Evolutionary conservation across 345 rosid species (phyloP).

Genomic region (Salix purpurea): DNA sequence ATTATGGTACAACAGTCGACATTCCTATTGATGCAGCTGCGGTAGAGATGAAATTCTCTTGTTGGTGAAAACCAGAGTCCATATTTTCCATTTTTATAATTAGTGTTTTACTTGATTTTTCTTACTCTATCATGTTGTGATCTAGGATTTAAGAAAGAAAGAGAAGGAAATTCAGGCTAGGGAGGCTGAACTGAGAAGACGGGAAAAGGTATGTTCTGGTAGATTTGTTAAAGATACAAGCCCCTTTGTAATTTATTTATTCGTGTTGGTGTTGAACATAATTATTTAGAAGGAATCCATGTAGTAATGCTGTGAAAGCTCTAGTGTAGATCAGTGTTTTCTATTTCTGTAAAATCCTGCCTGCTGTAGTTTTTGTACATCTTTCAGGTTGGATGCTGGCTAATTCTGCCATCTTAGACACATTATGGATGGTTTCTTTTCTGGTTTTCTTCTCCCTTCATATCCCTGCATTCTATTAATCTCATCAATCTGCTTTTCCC

Average conservation of each 20-base stretch:
- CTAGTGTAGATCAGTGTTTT: not conserved
- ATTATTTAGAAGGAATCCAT: not conserved
- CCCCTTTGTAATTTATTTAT: not conserved
- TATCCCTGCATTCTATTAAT: not conserved
- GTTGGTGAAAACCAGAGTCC: slow-evolving; percentile 1
- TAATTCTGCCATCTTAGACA: not conserved
- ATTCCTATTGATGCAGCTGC: slow-evolving; percentile 29
- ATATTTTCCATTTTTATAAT: not conserved
- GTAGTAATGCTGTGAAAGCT: not conserved
- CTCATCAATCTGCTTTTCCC: not conserved
- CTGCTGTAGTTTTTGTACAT: not conserved
- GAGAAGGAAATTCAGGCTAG: slow-evolving; percentile 30
- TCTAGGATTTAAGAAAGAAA: slow-evolving; percentile 30
- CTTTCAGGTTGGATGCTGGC: not conserved
- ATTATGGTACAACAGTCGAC: slow-evolving; percentile 29
- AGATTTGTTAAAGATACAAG: not conserved
- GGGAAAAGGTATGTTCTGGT: slow-evolving; percentile 25
- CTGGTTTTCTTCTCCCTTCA: not conserved
- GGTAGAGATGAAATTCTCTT: not conserved
- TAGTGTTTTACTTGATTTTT: not conserved
- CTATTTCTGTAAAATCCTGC: not conserved
- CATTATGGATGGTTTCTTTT: not conserved
- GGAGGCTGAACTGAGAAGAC: slow-evolving; percentile 29
- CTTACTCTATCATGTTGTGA: not conserved
- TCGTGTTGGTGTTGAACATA: not conserved